Evolutionary conservation across 176 grass and related monocot species (phyloP), one percentile per base, ranked within the genome.

Genomic region (Lolium rigidum): DNA sequence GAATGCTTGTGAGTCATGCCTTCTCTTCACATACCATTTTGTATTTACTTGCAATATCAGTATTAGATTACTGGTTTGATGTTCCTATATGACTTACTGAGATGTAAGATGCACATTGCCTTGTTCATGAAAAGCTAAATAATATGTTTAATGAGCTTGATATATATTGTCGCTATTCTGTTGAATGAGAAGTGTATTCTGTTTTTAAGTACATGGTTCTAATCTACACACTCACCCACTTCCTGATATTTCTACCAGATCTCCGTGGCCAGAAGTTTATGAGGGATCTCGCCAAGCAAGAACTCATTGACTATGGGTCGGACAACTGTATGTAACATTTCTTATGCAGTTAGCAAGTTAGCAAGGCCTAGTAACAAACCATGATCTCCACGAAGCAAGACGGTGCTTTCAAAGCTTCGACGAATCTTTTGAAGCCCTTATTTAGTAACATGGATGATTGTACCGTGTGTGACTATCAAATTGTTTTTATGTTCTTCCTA

Each of bases 231-330:
- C 55, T 43, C 41, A 59, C 59, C 35, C 20, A 38, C 55, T 59
- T 78, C 13, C 10, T 62, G 22, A 49, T 37, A 61, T 83, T 83
- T 24, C 7, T 18, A 85, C 66, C 60, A 85, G 72, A 77, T 77
- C 72, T 85, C 2, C 72, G 72, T 16, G 28, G 72, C 18, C 61
- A 85, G 50, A 82, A 44, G 83, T 50, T 18, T 48, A 25, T 85
- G 59, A 85, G 62, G 47, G 59, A 85, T 21, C 58, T 85, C 49
- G 47, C 72, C 28, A 85, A 35, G 83, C 72, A 85, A 18, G 83
- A 85, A 66, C 46, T 85, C 1, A 4, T 24, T 2, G 63, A 65
- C 11, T 66, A 10, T 47, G 72, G 41, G 46, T 47, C 46, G 9
- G 46, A 74, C 0, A 41, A 47, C 70, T 74, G 70, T 43, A 74